Evolutionary conservation across 345 rosid species (phyloP).

Genomic region (Bruguiera sexangula): DNA sequence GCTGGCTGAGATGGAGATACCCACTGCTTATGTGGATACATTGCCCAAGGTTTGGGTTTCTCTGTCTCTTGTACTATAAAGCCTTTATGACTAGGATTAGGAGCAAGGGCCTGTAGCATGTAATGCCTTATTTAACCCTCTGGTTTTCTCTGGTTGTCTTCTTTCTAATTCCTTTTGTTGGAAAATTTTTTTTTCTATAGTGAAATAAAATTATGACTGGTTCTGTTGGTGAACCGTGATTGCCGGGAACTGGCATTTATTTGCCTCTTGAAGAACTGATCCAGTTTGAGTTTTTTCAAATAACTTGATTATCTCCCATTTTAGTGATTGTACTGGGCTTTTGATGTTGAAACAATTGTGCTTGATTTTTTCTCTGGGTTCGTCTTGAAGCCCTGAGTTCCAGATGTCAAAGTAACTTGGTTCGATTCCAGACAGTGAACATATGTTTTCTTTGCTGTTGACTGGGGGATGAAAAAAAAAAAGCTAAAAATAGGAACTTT

Average conservation of each 20-base stretch:
- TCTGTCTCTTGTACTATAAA: background rate
- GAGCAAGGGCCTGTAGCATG: background rate
- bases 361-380: no score
- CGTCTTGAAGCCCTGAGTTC: no score
- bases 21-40: constrained; percentile 20
- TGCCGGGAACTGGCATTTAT: no score
- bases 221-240: background rate
- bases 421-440: background rate
- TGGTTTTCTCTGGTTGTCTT: no score
- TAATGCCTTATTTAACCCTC: no score
- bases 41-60: constrained; percentile 26
- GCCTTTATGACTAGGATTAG: background rate
- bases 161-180: background rate
- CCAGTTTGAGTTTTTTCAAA: no score
- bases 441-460: background rate
- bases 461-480: no score
- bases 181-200: background rate
- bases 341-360: background rate
- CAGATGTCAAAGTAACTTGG: background rate
- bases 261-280: no score
- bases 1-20: constrained; percentile 27
- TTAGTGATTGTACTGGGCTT: background rate
- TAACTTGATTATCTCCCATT: no score
- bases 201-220: no score
- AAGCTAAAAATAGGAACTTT: no score